Evolutionary conservation across 495 filamentous ascomycete genomes (phyloP), one percentile per base, ranked within the genome.

Genomic region (Daldinia childiae): DNA sequence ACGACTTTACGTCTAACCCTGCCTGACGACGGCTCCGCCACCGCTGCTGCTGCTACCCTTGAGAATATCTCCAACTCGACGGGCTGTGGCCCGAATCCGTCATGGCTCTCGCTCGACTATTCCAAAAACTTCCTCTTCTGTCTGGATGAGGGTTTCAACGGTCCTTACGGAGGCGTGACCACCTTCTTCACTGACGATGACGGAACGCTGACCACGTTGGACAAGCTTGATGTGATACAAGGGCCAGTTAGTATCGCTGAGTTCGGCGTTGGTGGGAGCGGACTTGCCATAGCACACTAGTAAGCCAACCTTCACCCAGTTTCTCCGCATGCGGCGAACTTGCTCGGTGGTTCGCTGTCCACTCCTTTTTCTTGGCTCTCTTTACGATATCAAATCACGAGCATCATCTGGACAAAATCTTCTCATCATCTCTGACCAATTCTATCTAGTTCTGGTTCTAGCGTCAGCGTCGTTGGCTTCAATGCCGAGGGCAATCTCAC

Each of bases 51-150:
- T 56, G 74, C 74, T 64, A 73, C 71, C 62, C 75, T 85, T 54
- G 72, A 70, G 59, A 66, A 66, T 26, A 62, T 83, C 45, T 78
- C 84, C 38, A 76, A 79, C 21, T 79, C 82, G 30, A 77, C 82
- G 43, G 81, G 77, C 29, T 90, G 88, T 78, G 85, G 81, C 14
- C 68, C 72, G 19, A 85, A 86, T 70, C 85, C 88, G n/a, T 86
- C 87, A 51, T 91, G 88, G 87, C 74, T 91, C 52, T 83, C 83
- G 7, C 80, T 87, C 36, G 87, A 81, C 76, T 50, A 79, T 14
- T 69, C 75, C 50, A 79, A 83, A 41, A 72, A 77, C 9, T 79
- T 83, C 9, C 72, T 91, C 24, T 91, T 90, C 80, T 90, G 88
- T 79, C 76, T 87, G 32, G 85, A 90, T 59, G 90, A 91, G 78